Conservation (phyloP, 805 yeast species). For the Hanseniaspora guilliermondii region DNA sequence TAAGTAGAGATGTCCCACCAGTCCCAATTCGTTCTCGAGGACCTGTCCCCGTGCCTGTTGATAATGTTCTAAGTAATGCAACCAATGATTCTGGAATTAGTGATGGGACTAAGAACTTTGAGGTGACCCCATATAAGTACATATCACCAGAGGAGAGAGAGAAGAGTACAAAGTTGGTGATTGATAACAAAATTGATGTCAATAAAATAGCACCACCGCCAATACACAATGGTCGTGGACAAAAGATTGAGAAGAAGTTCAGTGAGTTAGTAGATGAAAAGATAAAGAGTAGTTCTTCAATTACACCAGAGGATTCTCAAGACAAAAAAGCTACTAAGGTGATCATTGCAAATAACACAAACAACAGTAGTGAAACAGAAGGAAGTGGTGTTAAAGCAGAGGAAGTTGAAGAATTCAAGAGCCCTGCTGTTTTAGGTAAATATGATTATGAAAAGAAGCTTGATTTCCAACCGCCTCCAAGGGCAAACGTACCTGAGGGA, state of each 20-base stretch:
- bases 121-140: constrained; percentile 10
- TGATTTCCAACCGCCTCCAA: constrained; percentile 7
- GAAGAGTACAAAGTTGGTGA: not conserved
- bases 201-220: constrained; percentile 10
- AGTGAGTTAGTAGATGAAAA: constrained; percentile 12
- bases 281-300: not conserved
- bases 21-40: not conserved
- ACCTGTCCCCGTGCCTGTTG: too few species aligned
- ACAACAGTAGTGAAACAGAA: not conserved
- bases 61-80: too few species aligned
- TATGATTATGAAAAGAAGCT: constrained; percentile 6
- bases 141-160: constrained; percentile 11
- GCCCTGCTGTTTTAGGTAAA: not conserved
- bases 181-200: constrained; percentile 11
- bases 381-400: not conserved
- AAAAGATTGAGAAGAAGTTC: not conserved
- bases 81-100: not conserved
- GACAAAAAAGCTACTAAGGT: too few species aligned
- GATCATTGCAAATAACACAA: not conserved
- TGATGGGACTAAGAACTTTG: not conserved
- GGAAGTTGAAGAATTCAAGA: not conserved
- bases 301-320: not conserved
- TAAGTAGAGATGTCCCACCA: not conserved
- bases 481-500: constrained; percentile 7
- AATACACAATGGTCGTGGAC: constrained; percentile 6